Evolutionary conservation across 2,329 filamentous ascomycete genomes (phyloP), one percentile per base, ranked within the genome.

Genomic region (Hypoxylon sp.): DNA sequence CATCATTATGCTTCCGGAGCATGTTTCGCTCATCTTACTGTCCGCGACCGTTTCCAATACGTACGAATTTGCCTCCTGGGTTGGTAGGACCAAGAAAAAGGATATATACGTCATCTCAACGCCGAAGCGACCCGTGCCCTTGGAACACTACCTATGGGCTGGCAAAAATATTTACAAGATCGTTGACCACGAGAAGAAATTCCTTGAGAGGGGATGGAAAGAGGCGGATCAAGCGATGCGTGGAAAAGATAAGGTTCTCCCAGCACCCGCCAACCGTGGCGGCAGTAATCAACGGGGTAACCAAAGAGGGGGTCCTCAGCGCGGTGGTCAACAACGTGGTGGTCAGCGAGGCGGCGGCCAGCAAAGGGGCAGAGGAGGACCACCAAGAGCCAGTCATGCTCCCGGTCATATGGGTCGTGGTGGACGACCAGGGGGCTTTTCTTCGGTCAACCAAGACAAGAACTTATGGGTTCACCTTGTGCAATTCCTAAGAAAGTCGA

Each of bases 71-170:
- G 96, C 96, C 1, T 98, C 95, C 0, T 99, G 96, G 96, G 95
- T 99, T 25, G 96, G 96, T 10, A 89, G 96, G 56, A 99, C 96
- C 0, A 99, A 99, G 82, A 95, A 97, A 82, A 98, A 98, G 81
- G 93, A 99, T 76, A 98, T 99, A 35, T 99, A 98, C 78, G 96
- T 99, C 74, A 99, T 99, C 61, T 98, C 96, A 0, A 99, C 96
- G 0, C 91, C 95, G 0, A 99, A 99, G 80, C 89, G 96, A 66
- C 96, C 96, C 0, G 94, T 99, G 0, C 96, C 96, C 0, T 83
- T 99, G 1, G 96, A 99, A 76, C 96, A 99, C 79, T 99, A 95
- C 76, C 86, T 99, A 0, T 99, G 96, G 96, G 95, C 94, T 3
- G 92, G 91, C 64, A 98, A 98, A 79, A 89, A 91, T 40, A 96